phyloP scores from a whole-genome alignment of 257 asterid genomes.

The Orobanche coerulescens region DNA sequence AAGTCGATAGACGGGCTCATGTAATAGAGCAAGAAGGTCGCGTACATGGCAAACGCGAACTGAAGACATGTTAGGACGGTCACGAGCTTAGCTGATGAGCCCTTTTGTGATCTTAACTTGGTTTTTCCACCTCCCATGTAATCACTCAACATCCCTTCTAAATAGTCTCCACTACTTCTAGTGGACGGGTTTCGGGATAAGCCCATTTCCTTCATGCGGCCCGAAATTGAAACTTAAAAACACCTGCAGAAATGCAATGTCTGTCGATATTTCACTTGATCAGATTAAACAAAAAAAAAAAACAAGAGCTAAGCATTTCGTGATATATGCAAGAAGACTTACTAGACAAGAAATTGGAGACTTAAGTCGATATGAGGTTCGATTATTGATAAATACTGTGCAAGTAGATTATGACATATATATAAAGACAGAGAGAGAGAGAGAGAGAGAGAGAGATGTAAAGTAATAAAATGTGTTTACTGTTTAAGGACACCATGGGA shows the following conservation, averaged over 20 bases:
- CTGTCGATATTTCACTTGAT: no score
- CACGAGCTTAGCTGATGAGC: slow-evolving; percentile 43
- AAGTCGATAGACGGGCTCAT: slow-evolving; percentile 74
- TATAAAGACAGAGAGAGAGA: slow-evolving; percentile 1
- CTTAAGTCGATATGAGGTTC: slow-evolving; percentile 8
- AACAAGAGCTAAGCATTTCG: background rate
- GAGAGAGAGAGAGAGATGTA: slow-evolving; percentile 14
- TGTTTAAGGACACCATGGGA: slow-evolving; percentile 46
- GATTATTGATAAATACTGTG: slow-evolving; percentile 22
- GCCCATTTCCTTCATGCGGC: slow-evolving; percentile 25
- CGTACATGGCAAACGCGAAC: slow-evolving; percentile 80
- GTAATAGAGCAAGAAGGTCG: slow-evolving; percentile 67
- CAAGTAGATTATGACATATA: slow-evolving; percentile 20
- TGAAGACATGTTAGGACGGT: slow-evolving; percentile 66
- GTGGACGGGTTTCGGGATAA: slow-evolving; percentile 27
- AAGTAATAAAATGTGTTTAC: slow-evolving; percentile 41
- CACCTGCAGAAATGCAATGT: slow-evolving; percentile 25
- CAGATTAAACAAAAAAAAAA: background rate
- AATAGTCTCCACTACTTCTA: slow-evolving; percentile 59
- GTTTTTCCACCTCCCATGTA: slow-evolving; percentile 55
- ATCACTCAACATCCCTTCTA: slow-evolving; percentile 74
- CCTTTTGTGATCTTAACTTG: slow-evolving; percentile 32
- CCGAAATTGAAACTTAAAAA: background rate
- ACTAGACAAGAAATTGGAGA: background rate
- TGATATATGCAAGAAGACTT: background rate